Conservation (phyloP, 306 rosid species). For the Nissolia schottii region DNA sequence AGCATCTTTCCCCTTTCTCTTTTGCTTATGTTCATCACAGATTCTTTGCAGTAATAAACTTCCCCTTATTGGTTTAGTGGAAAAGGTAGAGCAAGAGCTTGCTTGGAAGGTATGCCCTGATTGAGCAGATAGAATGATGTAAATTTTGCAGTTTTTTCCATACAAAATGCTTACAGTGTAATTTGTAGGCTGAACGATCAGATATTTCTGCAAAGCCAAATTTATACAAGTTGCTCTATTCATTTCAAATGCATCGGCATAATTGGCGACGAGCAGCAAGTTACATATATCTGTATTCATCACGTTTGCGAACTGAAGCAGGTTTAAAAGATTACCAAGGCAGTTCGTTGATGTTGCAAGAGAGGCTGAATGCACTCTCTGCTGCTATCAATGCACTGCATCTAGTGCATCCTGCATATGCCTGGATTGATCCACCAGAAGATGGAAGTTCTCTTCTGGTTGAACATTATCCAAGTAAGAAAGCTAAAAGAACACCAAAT, state of each 20-base stretch:
- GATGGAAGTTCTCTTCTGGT: slow-evolving; percentile 47
- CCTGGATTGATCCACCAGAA: slow-evolving; percentile 71
- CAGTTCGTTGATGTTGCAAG: slow-evolving; percentile 60
- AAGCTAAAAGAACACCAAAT: slow-evolving; percentile 55
- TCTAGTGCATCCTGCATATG: slow-evolving; percentile 84
- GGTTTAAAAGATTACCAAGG: slow-evolving; percentile 53
- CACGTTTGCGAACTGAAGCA: slow-evolving; percentile 72
- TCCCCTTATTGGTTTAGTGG: slow-evolving; percentile 85
- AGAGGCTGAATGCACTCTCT: slow-evolving; percentile 79
- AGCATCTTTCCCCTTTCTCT: background rate
- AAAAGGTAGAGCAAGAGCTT: slow-evolving; percentile 98
- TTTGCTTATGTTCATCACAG: slow-evolving; percentile 35
- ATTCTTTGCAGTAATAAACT: slow-evolving; percentile 84
- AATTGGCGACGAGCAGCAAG: slow-evolving; percentile 89
- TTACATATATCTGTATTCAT: slow-evolving; percentile 69
- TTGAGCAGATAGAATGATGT: slow-evolving; percentile 14
- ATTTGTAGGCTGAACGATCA: slow-evolving; percentile 80
- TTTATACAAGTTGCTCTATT: slow-evolving; percentile 88
- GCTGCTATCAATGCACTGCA: slow-evolving; percentile 78
- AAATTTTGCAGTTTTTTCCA: slow-evolving; percentile 16
- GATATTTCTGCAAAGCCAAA: slow-evolving; percentile 84
- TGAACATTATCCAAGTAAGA: slow-evolving; percentile 68
- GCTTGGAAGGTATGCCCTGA: slow-evolving; percentile 72
- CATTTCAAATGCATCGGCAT: slow-evolving; percentile 84
- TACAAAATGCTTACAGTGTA: slow-evolving; percentile 22